These are phyloP conservation scores for Lenzites betulinus DNA, from an alignment of 768 basidiomycete species.

Conservation along the genomic window DNA sequence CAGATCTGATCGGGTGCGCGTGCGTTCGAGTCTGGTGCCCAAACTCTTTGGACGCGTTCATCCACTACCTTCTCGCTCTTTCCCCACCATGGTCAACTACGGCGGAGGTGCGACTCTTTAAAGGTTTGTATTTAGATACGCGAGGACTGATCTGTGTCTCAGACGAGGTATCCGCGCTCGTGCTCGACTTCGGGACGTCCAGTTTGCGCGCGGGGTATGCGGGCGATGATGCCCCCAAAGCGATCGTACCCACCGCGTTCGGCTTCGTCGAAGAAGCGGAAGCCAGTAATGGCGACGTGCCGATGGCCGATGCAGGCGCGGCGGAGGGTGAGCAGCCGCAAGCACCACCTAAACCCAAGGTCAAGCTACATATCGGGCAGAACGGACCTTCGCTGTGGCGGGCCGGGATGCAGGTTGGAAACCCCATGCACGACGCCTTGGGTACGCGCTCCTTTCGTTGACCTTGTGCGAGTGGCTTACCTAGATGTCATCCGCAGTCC, in stretches of 20 bases:
- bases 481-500: slow-evolving; percentile 43
- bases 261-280: slow-evolving; percentile 59
- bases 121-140: background rate
- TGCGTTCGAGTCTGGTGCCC: slow-evolving; percentile 4
- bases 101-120: slow-evolving; percentile 67
- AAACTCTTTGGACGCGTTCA: background rate
- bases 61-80: background rate
- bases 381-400: slow-evolving; percentile 90
- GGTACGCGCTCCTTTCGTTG: slow-evolving; percentile 51
- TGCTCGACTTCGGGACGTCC: slow-evolving; percentile 91
- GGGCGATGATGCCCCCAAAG: slow-evolving; percentile 94
- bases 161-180: slow-evolving; percentile 98
- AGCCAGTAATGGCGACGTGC: slow-evolving; percentile 49
- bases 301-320: slow-evolving; percentile 54
- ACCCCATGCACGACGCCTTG: slow-evolving; percentile 82
- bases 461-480: background rate
- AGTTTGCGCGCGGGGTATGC: slow-evolving; percentile 95
- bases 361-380: slow-evolving; percentile 81
- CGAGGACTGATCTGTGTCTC: background rate
- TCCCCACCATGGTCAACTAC: slow-evolving; percentile 70
- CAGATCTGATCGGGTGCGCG: slow-evolving; percentile 34
- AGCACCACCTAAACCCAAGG: slow-evolving; percentile 26
- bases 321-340: slow-evolving; percentile 42
- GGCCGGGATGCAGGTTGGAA: slow-evolving; percentile 82
- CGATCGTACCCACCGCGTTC: slow-evolving; percentile 87